Conservation (phyloP, 2,329 filamentous ascomycete species). For the Mariannaea elegans region DNA sequence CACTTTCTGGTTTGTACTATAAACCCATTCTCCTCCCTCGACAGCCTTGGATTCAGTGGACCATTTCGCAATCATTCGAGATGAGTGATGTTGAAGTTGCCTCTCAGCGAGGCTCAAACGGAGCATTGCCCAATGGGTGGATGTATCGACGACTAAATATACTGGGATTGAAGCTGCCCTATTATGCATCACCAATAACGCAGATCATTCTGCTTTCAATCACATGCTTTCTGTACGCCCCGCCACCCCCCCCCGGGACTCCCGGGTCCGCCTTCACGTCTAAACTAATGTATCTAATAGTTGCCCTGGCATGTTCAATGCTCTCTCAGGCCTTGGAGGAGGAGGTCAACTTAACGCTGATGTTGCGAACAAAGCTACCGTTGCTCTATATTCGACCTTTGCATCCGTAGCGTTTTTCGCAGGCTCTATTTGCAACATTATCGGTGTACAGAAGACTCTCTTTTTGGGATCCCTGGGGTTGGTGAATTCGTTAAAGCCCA, state of each 20-base stretch:
- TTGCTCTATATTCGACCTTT: background rate
- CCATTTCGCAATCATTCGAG: too few relatives aligned
- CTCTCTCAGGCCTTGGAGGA: background rate
- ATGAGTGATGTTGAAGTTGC: too few relatives aligned
- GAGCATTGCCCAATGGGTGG: background rate
- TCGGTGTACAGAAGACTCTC: constrained; percentile 1
- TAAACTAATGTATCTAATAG: background rate
- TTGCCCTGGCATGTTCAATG: constrained; percentile 2
- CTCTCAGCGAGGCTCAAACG: background rate
- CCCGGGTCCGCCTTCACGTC: background rate
- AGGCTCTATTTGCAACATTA: background rate
- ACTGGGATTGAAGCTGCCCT: background rate
- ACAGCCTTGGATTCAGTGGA: too few relatives aligned
- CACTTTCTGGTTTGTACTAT: background rate
- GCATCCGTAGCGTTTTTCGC: constrained; percentile 1
- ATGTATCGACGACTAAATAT: background rate
- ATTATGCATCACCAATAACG: background rate
- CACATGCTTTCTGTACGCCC: background rate
- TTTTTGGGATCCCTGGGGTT: background rate
- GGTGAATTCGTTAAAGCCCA: background rate
- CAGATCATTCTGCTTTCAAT: background rate
- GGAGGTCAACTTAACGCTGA: background rate
- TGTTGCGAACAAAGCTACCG: background rate
- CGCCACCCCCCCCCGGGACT: background rate
- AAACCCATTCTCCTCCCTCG: background rate